Evolutionary conservation across 2,329 filamentous ascomycete species (phyloP), one percentile per base, ranked within the genome.

Genomic region (Leptosphaerulina australis): DNA sequence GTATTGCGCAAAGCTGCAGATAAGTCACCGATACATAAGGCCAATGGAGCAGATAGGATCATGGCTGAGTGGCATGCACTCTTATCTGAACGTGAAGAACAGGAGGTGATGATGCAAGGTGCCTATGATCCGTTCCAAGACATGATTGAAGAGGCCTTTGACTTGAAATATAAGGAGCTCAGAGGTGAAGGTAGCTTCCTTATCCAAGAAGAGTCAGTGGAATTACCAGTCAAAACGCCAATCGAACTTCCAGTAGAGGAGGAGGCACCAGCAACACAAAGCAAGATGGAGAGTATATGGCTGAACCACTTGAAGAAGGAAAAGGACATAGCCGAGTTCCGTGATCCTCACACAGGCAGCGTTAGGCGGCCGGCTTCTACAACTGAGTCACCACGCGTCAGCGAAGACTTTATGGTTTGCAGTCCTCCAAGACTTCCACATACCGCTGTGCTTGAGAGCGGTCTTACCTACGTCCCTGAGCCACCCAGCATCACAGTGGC

Each of bases 141-240:
- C 12, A 6, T 15, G 41, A 41, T 46, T 2, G 41, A 46, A 15
- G 14, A 41, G 5, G 36, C 41, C 26, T 41, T 51, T 15, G 25
- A 46, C 26, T 20, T 7, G 17, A 51, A 37, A 14, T 51, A 51
- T 17, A 30, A 33, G 4, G 36, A 46, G 12, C 31, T 46, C 11
- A 25, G 21, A 8, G 41, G 48, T 10, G 41, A 41, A 31, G 41
- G 48, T n/a, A 10, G 15, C 1, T 45, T 46, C 10, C 41, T 51
- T 5, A 28, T 46, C 7, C 5, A 41, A 3, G 35, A 34, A 18
- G 41, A 41, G n/a, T 15, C 36, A 35, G 17, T 7, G 14, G 29
- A 22, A 5, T 31, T 14, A 8, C 15, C 33, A 21, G 26, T 26
- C 4, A n/a, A 31, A 20, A 10, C 12, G 4, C 21, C 33, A 12